These are phyloP conservation scores for Hymenoscyphus scutula DNA, from an alignment of 2,329 filamentous ascomycete species.

Conservation along the genomic window DNA sequence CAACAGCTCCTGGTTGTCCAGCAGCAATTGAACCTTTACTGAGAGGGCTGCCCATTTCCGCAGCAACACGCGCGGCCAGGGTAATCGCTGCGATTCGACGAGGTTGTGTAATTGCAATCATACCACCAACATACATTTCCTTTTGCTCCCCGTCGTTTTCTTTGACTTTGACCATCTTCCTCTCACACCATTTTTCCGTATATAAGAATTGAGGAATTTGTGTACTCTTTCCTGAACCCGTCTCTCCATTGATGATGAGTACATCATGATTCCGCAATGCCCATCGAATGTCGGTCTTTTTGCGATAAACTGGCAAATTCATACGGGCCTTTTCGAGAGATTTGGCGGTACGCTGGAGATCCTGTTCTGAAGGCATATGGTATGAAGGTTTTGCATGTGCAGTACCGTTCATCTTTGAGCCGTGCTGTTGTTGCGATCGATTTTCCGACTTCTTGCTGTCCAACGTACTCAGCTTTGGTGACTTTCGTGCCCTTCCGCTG, in stretches of 20 bases:
- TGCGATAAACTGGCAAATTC: conserved; percentile 34
- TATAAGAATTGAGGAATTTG: conserved; percentile 91
- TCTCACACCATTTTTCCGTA: conserved; percentile 74
- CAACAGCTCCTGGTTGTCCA: conserved; percentile 58
- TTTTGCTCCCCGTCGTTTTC: conserved; percentile 35
- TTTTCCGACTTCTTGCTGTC: conserved; percentile 34
- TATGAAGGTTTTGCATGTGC: conserved; percentile 2
- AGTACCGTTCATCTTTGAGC: conserved; percentile 10
- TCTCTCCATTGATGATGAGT: conserved; percentile 86
- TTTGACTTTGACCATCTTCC: conserved; percentile 51
- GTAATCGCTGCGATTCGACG: conserved; percentile 91
- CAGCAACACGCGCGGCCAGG: conserved; percentile 80
- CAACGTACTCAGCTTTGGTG: conserved; percentile 16
- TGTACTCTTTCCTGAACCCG: conserved; percentile 94
- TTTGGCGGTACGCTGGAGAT: conserved; percentile 24
- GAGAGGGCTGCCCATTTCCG: conserved; percentile 70
- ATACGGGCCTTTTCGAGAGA: conserved; percentile 29
- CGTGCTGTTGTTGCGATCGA: conserved; percentile 20
- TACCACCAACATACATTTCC: conserved; percentile 63
- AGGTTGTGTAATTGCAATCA: conserved; percentile 92
- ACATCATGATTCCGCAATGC: conserved; percentile 52
- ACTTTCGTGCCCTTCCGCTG: conserved; percentile 9
- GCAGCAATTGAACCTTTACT: conserved; percentile 48
- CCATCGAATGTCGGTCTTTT: conserved; percentile 31
- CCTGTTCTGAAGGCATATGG: conserved; percentile 13